Conservation (phyloP, 2,329 filamentous ascomycete species). For the Chalara sp. region DNA sequence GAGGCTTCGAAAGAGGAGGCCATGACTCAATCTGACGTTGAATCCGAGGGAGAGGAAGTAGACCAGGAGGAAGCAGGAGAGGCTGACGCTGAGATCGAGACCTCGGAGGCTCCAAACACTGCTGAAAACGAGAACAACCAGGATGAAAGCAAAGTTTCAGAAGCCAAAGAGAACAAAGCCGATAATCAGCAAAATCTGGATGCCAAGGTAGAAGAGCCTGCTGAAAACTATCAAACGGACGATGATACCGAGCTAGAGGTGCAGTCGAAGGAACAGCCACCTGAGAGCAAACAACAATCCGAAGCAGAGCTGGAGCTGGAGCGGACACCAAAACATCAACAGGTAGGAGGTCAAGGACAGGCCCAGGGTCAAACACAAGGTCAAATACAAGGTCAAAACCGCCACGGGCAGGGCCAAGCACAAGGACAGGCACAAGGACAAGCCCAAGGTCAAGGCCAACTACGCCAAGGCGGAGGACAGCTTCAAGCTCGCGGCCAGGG, state of each 20-base stretch:
- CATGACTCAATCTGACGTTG: not conserved
- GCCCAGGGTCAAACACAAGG: not conserved
- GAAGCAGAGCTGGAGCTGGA: not conserved
- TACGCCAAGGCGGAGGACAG: too few species aligned
- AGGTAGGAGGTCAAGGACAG: not conserved
- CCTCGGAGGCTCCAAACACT: too few species aligned
- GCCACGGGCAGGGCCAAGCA: not conserved
- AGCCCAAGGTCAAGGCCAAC: not conserved
- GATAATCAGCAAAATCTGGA: not conserved
- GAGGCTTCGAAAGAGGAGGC: constrained; percentile 4
- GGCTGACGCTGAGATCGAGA: not conserved
- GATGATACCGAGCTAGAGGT: not conserved
- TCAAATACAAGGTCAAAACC: not conserved
- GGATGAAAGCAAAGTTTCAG: too few species aligned
- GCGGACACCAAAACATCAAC: not conserved
- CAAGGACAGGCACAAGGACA: not conserved
- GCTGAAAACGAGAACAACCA: too few species aligned
- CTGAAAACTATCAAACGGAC: not conserved
- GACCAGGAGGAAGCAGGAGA: not conserved
- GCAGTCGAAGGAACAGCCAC: constrained; percentile 1
- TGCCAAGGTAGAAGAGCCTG: not conserved
- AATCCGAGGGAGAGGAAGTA: not conserved
- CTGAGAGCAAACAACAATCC: not conserved
- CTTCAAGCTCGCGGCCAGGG: not conserved
- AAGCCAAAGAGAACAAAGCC: not conserved